Conservation (phyloP, 306 rosid species). For the Lotus japonicus region DNA sequence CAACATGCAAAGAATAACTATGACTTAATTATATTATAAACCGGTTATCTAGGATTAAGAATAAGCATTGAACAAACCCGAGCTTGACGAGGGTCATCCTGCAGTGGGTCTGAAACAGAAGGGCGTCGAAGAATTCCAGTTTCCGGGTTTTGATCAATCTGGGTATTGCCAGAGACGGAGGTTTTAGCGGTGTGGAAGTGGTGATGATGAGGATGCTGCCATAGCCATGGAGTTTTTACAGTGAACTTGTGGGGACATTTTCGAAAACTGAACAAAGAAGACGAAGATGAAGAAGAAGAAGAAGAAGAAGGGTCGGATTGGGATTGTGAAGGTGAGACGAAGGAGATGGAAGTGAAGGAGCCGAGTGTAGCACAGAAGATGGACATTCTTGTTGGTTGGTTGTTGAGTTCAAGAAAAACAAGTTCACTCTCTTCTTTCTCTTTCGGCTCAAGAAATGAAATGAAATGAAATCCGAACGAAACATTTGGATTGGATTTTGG, state of each 20-base stretch:
- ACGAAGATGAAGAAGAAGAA: not conserved
- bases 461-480: not conserved
- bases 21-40: not conserved
- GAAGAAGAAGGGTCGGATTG: conserved; percentile 18
- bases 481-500: conserved; percentile 13
- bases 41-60: not conserved
- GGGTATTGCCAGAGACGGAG: conserved; percentile 29
- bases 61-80: conserved; percentile 43
- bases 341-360: conserved; percentile 36
- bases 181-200: conserved; percentile 22
- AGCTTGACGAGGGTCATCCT: conserved; percentile 38
- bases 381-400: conserved; percentile 29
- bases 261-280: not conserved
- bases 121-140: conserved; percentile 34
- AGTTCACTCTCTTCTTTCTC: not conserved
- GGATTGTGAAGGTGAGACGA: conserved; percentile 30
- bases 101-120: conserved; percentile 22
- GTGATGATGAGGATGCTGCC: conserved; percentile 8
- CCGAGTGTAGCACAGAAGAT: conserved; percentile 41
- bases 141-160: conserved; percentile 36
- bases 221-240: conserved; percentile 19
- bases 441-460: not conserved
- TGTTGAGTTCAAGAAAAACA: not conserved
- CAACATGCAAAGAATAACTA: not conserved
- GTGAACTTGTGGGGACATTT: conserved; percentile 29